Conservation (phyloP, 2,329 filamentous ascomycete genomes). For the Fusarium siculi region DNA sequence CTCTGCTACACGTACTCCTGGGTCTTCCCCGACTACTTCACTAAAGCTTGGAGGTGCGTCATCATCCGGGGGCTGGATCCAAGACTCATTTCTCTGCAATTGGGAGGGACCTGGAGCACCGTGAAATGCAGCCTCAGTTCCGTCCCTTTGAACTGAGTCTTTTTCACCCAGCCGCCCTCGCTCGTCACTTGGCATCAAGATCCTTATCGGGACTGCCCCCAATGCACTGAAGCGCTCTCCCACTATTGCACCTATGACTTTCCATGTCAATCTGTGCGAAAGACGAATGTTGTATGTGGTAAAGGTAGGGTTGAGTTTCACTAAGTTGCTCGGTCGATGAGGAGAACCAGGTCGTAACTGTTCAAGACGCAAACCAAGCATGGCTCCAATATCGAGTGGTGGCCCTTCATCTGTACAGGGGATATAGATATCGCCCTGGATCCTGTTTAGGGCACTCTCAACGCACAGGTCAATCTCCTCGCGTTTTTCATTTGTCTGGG, state of each 20-base stretch:
- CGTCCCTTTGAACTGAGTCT: fast-evolving
- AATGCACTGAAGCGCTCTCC: not conserved
- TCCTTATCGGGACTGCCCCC: not conserved
- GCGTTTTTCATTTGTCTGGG: not conserved
- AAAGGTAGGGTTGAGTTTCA: slow-evolving; percentile 35
- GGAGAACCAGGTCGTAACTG: not conserved
- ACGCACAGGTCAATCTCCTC: slow-evolving; percentile 10
- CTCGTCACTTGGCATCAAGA: slow-evolving; percentile 19
- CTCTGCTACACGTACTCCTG: not conserved
- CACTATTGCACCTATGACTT: not conserved
- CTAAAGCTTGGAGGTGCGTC: slow-evolving; percentile 11
- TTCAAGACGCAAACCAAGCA: slow-evolving; percentile 23
- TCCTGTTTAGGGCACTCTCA: not conserved
- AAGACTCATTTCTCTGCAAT: not conserved
- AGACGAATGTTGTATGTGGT: slow-evolving; percentile 46
- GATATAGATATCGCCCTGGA: not conserved
- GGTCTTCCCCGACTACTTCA: not conserved
- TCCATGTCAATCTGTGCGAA: slow-evolving; percentile 40
- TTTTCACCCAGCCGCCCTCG: not conserved
- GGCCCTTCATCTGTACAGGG: slow-evolving; percentile 7
- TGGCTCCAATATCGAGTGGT: slow-evolving; percentile 17
- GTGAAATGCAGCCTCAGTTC: not conserved
- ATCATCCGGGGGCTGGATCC: slow-evolving; percentile 11
- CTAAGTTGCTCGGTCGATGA: fast-evolving
- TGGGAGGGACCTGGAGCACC: not conserved